These are phyloP conservation scores for Deuterostichococcus epilithicus DNA, from an alignment of 139 green algal genomes.

Conservation along the genomic window DNA sequence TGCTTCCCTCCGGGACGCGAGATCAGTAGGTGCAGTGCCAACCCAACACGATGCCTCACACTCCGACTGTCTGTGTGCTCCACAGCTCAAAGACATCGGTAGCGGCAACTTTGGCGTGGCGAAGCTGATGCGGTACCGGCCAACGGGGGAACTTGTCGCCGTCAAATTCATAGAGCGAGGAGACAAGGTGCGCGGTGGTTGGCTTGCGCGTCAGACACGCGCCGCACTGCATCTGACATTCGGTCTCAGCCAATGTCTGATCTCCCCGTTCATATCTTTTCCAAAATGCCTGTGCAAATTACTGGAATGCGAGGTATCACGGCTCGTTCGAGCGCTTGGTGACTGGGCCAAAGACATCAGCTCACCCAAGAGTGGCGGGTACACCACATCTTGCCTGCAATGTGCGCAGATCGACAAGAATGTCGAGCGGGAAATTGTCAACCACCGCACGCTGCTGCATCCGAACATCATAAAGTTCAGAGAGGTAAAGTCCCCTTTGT, in stretches of 20 bases:
- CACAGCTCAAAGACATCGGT: slow-evolving; percentile 73
- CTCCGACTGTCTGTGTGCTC: background rate
- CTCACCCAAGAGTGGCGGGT: too few relatives aligned
- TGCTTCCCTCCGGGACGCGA: background rate
- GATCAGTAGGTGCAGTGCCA: too few relatives aligned
- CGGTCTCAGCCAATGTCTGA: too few relatives aligned
- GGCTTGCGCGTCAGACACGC: too few relatives aligned
- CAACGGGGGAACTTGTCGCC: slow-evolving; percentile 65
- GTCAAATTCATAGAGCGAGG: slow-evolving; percentile 82
- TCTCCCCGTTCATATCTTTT: too few relatives aligned
- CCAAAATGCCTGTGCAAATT: too few relatives aligned
- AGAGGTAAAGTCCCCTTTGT: too few relatives aligned
- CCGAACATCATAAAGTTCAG: slow-evolving; percentile 97
- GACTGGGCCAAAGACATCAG: too few relatives aligned
- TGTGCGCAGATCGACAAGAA: slow-evolving; percentile 92
- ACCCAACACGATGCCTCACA: background rate
- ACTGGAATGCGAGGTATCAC: too few relatives aligned
- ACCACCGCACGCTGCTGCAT: slow-evolving; percentile 89
- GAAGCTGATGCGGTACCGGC: slow-evolving; percentile 62
- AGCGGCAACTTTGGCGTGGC: slow-evolving; percentile 94
- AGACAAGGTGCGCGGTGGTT: slow-evolving; percentile 60
- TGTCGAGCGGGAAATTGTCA: slow-evolving; percentile 97
- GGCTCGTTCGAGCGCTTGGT: too few relatives aligned
- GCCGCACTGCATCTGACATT: too few relatives aligned
- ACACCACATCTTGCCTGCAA: too few relatives aligned